phyloP scores from a whole-genome alignment of 306 rosid genomes.

The Lagenaria siceraria region DNA sequence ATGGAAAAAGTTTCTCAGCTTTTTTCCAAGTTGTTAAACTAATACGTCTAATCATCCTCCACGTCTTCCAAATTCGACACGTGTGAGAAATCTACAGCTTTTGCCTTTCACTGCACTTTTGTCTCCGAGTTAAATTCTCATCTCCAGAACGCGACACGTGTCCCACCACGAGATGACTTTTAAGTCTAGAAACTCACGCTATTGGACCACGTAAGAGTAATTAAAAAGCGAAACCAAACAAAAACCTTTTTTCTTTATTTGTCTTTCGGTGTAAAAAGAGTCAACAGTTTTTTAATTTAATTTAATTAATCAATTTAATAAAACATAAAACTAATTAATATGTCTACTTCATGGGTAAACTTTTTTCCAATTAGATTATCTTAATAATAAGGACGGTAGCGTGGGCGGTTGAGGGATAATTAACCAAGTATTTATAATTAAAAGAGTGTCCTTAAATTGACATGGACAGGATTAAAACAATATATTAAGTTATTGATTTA shows the following conservation, averaged over 20 bases:
- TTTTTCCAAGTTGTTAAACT: not conserved
- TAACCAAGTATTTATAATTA: not conserved
- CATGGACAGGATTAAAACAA: constrained; percentile 12
- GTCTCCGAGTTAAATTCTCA: not conserved
- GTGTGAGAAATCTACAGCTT: not conserved
- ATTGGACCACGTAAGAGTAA: constrained; percentile 1
- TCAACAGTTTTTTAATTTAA: not conserved
- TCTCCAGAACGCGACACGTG: not conserved
- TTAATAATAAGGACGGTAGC: constrained; percentile 21
- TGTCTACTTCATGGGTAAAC: constrained; percentile 10
- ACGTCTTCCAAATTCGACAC: not conserved
- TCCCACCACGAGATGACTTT: not conserved
- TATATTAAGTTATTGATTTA: not conserved
- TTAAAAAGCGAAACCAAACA: not conserved
- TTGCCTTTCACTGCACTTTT: not conserved
- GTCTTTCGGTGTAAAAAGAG: constrained; percentile 2
- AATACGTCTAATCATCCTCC: constrained; percentile 1
- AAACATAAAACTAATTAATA: not conserved
- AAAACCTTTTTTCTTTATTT: not conserved
- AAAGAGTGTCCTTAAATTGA: constrained; percentile 9
- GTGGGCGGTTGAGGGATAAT: constrained; percentile 19
- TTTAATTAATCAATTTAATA: not conserved
- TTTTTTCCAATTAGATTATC: constrained; percentile 9
- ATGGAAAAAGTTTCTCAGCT: not conserved
- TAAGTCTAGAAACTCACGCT: not conserved